Conservation (phyloP, 2,329 filamentous ascomycete species). For the Colletotrichum sp. region DNA sequence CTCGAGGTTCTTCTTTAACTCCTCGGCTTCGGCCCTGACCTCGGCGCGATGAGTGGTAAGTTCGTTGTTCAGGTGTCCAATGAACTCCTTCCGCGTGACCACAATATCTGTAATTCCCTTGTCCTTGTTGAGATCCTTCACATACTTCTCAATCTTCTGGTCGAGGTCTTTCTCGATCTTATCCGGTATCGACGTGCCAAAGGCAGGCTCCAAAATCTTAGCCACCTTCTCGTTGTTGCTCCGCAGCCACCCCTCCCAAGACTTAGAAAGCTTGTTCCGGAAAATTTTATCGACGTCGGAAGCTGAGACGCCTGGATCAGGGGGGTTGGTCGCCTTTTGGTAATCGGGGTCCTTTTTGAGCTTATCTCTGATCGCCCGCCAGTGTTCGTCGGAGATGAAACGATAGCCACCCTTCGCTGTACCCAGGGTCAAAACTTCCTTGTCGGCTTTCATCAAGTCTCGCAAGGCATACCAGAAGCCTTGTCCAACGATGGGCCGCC, state of each 20-base stretch:
- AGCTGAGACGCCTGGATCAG: slow-evolving; percentile 2
- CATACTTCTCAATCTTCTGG: slow-evolving; percentile 35
- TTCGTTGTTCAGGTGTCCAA: slow-evolving; percentile 45
- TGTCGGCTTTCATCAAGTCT: slow-evolving; percentile 56
- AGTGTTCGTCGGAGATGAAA: slow-evolving; percentile 50
- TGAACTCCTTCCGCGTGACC: slow-evolving; percentile 54
- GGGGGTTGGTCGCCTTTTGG: slow-evolving; percentile 31
- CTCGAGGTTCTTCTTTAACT: slow-evolving; percentile 39
- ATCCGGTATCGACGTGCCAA: slow-evolving; percentile 27
- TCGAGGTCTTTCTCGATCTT: slow-evolving; percentile 35
- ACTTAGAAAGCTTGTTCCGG: slow-evolving; percentile 35
- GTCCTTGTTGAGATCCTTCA: slow-evolving; percentile 39
- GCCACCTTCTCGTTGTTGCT: slow-evolving; percentile 50
- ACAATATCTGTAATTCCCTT: slow-evolving; percentile 37
- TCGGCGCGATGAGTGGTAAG: slow-evolving; percentile 41
- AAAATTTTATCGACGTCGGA: slow-evolving; percentile 31
- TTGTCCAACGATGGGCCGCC: slow-evolving; percentile 58
- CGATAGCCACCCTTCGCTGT: slow-evolving; percentile 40
- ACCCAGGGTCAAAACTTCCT: slow-evolving; percentile 51
- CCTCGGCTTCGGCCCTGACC: slow-evolving; percentile 44
- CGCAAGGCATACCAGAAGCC: slow-evolving; percentile 71
- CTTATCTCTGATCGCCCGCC: slow-evolving; percentile 48
- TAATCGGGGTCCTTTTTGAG: slow-evolving; percentile 40
- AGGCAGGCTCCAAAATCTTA: slow-evolving; percentile 19
- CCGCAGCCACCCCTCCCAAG: slow-evolving; percentile 59